These are phyloP conservation scores for Dendrocalamus sinicus DNA, from an alignment of 176 grass and related monocot species.

Conservation along the genomic window DNA sequence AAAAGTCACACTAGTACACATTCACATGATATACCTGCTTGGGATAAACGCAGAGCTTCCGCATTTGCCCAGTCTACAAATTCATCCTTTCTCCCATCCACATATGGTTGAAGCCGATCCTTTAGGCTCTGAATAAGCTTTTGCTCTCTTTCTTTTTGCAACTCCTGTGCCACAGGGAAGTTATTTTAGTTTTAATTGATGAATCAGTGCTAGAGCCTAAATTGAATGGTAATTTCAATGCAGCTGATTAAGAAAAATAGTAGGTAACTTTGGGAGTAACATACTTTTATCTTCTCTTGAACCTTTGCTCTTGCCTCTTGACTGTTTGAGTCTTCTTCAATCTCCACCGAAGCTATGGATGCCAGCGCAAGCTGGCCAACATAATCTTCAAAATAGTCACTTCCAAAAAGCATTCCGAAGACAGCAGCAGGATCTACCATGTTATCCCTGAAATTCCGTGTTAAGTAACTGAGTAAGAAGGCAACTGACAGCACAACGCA, in stretches of 20 bases:
- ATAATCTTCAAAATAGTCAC: slow-evolving; percentile 97
- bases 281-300: slow-evolving; percentile 92
- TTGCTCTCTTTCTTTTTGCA: slow-evolving; percentile 81
- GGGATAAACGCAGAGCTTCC: slow-evolving; percentile 78
- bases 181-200: slow-evolving; percentile 32
- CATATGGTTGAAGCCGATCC: slow-evolving; percentile 79
- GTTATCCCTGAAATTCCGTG: slow-evolving; percentile 61
- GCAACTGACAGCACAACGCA: neutral
- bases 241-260: slow-evolving; percentile 29
- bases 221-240: neutral
- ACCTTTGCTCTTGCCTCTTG: slow-evolving; percentile 68
- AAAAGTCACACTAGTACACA: neutral
- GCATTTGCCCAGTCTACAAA: slow-evolving; percentile 73
- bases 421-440: slow-evolving; percentile 94
- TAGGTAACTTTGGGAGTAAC: slow-evolving; percentile 11
- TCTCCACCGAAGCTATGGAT: slow-evolving; percentile 78
- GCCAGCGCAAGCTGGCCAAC: slow-evolving; percentile 93
- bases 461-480: slow-evolving; percentile 17
- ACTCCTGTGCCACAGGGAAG: slow-evolving; percentile 56
- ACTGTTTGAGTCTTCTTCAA: slow-evolving; percentile 63
- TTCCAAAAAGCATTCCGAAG: slow-evolving; percentile 99
- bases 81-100: slow-evolving; percentile 71
- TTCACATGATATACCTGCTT: slow-evolving; percentile 67
- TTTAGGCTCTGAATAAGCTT: slow-evolving; percentile 86
- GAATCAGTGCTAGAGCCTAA: neutral